Evolutionary conservation across 345 rosid species (phyloP).

Genomic region (Salix udensis): DNA sequence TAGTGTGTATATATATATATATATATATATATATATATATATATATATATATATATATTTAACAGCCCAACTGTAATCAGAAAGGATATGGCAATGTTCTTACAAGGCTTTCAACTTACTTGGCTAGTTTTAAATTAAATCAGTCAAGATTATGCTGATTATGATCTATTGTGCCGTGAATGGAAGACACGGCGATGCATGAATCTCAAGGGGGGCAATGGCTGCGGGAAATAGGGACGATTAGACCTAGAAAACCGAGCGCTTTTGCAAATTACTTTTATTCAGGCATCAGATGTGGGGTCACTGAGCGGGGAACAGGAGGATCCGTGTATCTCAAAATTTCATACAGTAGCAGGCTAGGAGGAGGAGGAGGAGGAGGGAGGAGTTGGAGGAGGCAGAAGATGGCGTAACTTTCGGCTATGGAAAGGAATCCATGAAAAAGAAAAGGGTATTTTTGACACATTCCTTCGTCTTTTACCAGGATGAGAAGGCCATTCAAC

Average conservation of each 20-base stretch:
- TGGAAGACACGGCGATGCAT: not conserved
- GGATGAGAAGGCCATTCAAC: conserved; percentile 8
- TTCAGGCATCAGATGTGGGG: conserved; percentile 9
- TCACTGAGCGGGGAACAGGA: not conserved
- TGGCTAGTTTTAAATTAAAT: too few relatives aligned
- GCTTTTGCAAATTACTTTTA: not conserved
- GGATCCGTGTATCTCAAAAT: not conserved
- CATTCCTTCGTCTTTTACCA: not conserved
- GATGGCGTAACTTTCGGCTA: conserved; percentile 31
- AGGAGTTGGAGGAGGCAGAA: not conserved
- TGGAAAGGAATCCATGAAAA: conserved; percentile 12
- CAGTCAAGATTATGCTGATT: too few relatives aligned
- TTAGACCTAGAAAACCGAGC: not conserved
- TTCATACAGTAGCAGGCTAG: not conserved
- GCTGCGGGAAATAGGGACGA: not conserved
- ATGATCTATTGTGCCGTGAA: not conserved
- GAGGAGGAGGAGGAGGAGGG: too few relatives aligned
- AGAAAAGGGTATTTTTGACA: conserved; percentile 17
- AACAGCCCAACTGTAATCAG: not conserved
- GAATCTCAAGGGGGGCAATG: conserved; percentile 6
- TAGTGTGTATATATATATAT: too few relatives aligned
- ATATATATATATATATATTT: not conserved
- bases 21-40: too few relatives aligned
- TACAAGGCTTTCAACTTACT: too few relatives aligned
- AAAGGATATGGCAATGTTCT: too few relatives aligned